Percentiles rank a stretch among this genome's conserved stretches.
These are phyloP conservation scores for Aspergillus sp. DNA, from an alignment of 2,329 filamentous ascomycete species.

Conservation along the genomic window DNA sequence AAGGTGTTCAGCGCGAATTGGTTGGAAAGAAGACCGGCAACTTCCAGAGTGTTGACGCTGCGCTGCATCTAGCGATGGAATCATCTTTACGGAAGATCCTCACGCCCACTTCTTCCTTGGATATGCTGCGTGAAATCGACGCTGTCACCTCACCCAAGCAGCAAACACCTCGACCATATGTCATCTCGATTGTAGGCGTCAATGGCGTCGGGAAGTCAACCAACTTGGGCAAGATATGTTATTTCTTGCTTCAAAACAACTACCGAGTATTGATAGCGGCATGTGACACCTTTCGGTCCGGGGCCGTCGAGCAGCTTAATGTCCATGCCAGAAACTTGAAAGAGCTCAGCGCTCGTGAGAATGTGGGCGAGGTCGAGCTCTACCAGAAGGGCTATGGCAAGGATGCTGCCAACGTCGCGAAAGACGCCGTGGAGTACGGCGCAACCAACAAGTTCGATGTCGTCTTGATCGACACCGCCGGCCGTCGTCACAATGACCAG, in stretches of 20 bases:
- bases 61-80: slow-evolving; percentile 79
- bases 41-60: slow-evolving; percentile 81
- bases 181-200: slow-evolving; percentile 95
- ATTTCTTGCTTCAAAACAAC: slow-evolving; percentile 94
- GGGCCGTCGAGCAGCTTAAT: slow-evolving; percentile 90
- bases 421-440: slow-evolving; percentile 80
- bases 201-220: slow-evolving; percentile 98
- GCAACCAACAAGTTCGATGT: slow-evolving; percentile 73
- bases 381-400: slow-evolving; percentile 98
- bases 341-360: slow-evolving; percentile 76
- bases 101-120: slow-evolving; percentile 87
- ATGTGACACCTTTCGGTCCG: slow-evolving; percentile 93
- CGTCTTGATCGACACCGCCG: slow-evolving; percentile 92
- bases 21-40: slow-evolving; percentile 82
- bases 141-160: slow-evolving; percentile 61
- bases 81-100: slow-evolving; percentile 89
- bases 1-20: slow-evolving; percentile 82
- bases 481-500: slow-evolving; percentile 88
- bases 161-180: slow-evolving; percentile 68
- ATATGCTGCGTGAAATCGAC: slow-evolving; percentile 88
- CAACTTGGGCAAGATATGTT: slow-evolving; percentile 95
- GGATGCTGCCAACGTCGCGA: slow-evolving; percentile 88
- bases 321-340: slow-evolving; percentile 91
- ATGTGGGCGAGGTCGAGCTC: slow-evolving; percentile 69
- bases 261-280: slow-evolving; percentile 91